Percentiles rank a stretch among this genome's conserved stretches.
These are phyloP conservation scores for Curvularia hawaiiensis DNA, from an alignment of 2,329 filamentous ascomycete genomes.

Conservation along the genomic window DNA sequence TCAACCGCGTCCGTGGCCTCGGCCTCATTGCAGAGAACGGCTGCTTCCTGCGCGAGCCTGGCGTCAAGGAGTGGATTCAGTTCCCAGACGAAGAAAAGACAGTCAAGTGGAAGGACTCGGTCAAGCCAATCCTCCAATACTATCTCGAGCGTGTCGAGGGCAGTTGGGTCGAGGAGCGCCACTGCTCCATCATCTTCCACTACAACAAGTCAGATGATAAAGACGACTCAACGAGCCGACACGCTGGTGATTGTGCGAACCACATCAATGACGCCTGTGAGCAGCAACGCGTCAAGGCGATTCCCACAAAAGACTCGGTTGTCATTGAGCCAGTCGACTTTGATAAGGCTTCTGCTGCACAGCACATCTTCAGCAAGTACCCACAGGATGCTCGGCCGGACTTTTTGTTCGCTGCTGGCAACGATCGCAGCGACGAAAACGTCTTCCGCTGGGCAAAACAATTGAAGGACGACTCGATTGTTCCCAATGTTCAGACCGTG, in stretches of 20 bases:
- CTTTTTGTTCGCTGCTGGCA: slow-evolving; percentile 87
- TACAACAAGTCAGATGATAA: slow-evolving; percentile 81
- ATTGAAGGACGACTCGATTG: slow-evolving; percentile 59
- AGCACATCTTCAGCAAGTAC: slow-evolving; percentile 67
- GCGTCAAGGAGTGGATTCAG: slow-evolving; percentile 71
- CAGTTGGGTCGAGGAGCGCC: slow-evolving; percentile 86
- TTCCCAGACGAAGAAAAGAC: slow-evolving; percentile 76
- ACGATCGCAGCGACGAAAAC: slow-evolving; percentile 90
- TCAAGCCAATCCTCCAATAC: slow-evolving; percentile 82
- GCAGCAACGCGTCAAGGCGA: slow-evolving; percentile 80
- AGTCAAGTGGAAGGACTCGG: slow-evolving; percentile 79
- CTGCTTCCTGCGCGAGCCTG: slow-evolving; percentile 80
- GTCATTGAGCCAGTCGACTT: slow-evolving; percentile 84
- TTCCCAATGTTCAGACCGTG: slow-evolving; percentile 75
- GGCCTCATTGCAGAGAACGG: slow-evolving; percentile 95
- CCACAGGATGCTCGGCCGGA: slow-evolving; percentile 57
- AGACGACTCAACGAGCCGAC: slow-evolving; percentile 71
- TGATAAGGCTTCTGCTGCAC: slow-evolving; percentile 84
- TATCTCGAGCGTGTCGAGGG: slow-evolving; percentile 89
- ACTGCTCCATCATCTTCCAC: slow-evolving; percentile 89
- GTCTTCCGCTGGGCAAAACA: slow-evolving; percentile 94
- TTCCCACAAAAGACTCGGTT: slow-evolving; percentile 79
- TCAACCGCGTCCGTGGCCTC: slow-evolving; percentile 80
- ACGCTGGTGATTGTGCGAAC: slow-evolving; percentile 87
- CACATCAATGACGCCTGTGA: slow-evolving; percentile 96